A percentile compares a stretch with the other conserved stretches of the same genome.
Conservation (phyloP, 768 basidiomycete genomes). For the Mrakia frigida region DNA sequence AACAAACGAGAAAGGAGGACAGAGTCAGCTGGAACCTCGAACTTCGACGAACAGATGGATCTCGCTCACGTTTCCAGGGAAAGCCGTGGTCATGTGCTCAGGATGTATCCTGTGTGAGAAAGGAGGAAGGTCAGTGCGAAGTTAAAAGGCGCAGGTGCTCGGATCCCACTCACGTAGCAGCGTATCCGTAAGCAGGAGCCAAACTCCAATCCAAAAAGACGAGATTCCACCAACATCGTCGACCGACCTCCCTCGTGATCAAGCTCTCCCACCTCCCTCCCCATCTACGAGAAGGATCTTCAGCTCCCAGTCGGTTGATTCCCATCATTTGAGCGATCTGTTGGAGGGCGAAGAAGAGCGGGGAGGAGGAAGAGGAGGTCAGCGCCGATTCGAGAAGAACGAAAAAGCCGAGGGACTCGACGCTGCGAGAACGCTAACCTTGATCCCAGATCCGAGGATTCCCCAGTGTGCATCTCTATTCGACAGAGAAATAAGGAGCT, state of each 20-base stretch:
- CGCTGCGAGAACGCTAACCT: conserved; percentile 25
- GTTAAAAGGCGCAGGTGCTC: too few relatives aligned
- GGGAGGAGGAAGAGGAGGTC: too few relatives aligned
- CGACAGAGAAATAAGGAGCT: background rate
- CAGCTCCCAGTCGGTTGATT: conserved; percentile 43
- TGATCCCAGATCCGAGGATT: conserved; percentile 44
- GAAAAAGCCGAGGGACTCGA: too few relatives aligned
- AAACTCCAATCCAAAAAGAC: conserved; percentile 46
- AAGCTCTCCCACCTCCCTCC: conserved; percentile 44
- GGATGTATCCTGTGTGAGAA: conserved; percentile 42
- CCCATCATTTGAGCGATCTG: conserved; percentile 45
- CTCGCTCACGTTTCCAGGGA: conserved; percentile 40
- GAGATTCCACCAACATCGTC: conserved; percentile 45
- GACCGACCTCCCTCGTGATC: conserved; percentile 44
- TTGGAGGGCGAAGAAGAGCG: too few relatives aligned
- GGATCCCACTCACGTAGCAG: conserved; percentile 1
- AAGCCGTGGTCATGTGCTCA: conserved; percentile 46
- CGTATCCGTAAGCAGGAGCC: conserved; percentile 42
- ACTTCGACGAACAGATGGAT: background rate
- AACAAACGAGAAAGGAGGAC: background rate
- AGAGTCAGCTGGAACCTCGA: background rate
- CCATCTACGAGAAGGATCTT: conserved; percentile 43
- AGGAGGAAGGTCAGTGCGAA: conserved; percentile 8
- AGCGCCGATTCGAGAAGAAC: too few relatives aligned
- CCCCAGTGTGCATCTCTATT: conserved; percentile 43